These are phyloP conservation scores for Erodium maritimum DNA, from an alignment of 345 rosid genomes.

Conservation along the genomic window DNA sequence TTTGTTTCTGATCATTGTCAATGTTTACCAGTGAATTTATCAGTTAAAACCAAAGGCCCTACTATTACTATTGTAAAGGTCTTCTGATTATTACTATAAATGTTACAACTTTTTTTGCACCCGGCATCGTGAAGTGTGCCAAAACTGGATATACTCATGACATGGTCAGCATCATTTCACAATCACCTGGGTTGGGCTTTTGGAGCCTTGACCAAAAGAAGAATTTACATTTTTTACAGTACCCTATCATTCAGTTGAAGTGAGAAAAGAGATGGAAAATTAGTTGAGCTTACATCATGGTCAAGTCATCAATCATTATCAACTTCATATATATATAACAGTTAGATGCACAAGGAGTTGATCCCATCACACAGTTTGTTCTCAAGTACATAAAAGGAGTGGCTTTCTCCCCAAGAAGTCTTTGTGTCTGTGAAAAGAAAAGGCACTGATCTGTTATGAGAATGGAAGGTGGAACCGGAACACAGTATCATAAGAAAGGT, in stretches of 20 bases:
- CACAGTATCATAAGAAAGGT: conserved; percentile 33
- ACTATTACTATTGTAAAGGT: neutral
- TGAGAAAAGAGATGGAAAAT: too few relatives aligned
- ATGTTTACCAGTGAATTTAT: neutral
- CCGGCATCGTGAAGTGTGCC: conserved; percentile 7
- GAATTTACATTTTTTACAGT: neutral
- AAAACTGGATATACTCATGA: neutral
- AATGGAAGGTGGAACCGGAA: conserved; percentile 14
- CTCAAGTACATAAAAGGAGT: conserved; percentile 1
- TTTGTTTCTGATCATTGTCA: neutral
- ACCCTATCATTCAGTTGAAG: neutral
- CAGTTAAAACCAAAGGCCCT: too few relatives aligned
- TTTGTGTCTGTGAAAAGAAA: neutral
- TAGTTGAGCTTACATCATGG: neutral
- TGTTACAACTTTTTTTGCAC: neutral
- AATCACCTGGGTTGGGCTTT: neutral
- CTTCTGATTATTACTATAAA: neutral
- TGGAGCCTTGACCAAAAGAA: neutral
- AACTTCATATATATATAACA: neutral
- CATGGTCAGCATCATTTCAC: neutral
- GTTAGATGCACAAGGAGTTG: neutral
- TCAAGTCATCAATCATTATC: neutral
- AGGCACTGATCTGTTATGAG: conserved; percentile 8
- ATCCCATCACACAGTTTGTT: neutral
- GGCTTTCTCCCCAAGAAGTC: neutral